Base-by-base conservation (phyloP, 2,329 filamentous ascomycete genomes). In the Penicillium sp. region DNA sequence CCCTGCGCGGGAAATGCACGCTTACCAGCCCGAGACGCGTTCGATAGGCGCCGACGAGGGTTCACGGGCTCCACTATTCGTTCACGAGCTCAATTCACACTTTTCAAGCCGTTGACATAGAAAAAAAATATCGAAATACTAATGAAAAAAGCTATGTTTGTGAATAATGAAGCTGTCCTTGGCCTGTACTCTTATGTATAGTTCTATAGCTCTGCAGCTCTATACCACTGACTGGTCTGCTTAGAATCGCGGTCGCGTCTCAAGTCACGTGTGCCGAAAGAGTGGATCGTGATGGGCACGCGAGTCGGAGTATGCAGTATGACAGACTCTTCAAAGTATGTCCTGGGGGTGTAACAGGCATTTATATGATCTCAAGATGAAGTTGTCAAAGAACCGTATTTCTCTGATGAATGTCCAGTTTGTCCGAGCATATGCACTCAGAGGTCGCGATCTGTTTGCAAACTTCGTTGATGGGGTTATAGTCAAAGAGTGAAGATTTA, bases 1-100 rank as follows among this genome's bases (percentile, higher is more conserved):
- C 66, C 69, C 70, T 71, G 66, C 72, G 72, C 71, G 72, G 72
- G 72, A 74, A 74, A 73, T 73, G 72, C 73, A 75, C 72, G 73
- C 71, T 73, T 74, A 70, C 71, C 71, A 73, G 59, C 56, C 71
- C 67, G 70, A 74, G 72, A 75, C 73, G 73, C 73, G 73, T 75
- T 75, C 72, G 66, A 73, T 73, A 75, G 71, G 66, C 72, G 71
- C 71, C 72, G 67, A 66, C 66, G 64, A 73, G 70, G 62, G 66
- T 71, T 69, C 69, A 73, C 67, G 70, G 68, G 63, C 68, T 73
- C 69, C 72, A 74, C 70, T 61, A 58, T 58, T 53, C 47, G 60
- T 50, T 65, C 57, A 51, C 62, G 50, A 41, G 40, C 56, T 41
- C 33, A 63, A 59, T 55, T 61, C 19, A 59, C 27, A 24, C 54